phyloP scores from a whole-genome alignment of 2,329 filamentous ascomycete species.

The Chrysosporium queenslandicum region DNA sequence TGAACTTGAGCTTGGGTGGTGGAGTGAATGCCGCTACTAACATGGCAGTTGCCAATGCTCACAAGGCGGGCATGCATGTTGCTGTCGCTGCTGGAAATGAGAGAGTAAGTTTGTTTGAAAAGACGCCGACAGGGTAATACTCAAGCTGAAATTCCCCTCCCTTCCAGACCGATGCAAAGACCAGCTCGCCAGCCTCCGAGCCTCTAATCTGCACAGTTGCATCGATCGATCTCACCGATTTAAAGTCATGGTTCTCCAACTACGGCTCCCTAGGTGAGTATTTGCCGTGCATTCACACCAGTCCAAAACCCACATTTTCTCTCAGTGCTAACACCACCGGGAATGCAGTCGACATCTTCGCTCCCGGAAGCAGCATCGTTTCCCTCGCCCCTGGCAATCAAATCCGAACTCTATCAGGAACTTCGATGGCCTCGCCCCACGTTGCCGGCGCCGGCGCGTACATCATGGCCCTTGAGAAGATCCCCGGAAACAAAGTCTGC shows the following conservation, averaged over 20 bases:
- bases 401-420: conserved; percentile 36
- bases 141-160: not conserved
- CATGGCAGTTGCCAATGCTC: conserved; percentile 29
- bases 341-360: conserved; percentile 44
- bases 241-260: conserved; percentile 34
- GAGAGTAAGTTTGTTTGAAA: conserved; percentile 16
- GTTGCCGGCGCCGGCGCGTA: conserved; percentile 48
- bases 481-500: conserved; percentile 38
- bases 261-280: conserved; percentile 28
- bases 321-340: not conserved
- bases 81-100: conserved; percentile 37
- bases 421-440: conserved; percentile 33
- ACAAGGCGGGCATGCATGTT: conserved; percentile 30
- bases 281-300: not conserved
- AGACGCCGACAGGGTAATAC: not conserved
- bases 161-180: conserved; percentile 21
- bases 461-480: conserved; percentile 41
- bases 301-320: not conserved
- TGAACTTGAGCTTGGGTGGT: conserved; percentile 33
- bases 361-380: conserved; percentile 45
- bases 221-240: conserved; percentile 28
- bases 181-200: conserved; percentile 32
- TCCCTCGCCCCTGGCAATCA: conserved; percentile 41
- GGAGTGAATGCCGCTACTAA: conserved; percentile 30
- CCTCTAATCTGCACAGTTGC: conserved; percentile 34